Evolutionary conservation across 1,284 basidiomycete species (phyloP).

Genomic region (Gomphus bonarii): DNA sequence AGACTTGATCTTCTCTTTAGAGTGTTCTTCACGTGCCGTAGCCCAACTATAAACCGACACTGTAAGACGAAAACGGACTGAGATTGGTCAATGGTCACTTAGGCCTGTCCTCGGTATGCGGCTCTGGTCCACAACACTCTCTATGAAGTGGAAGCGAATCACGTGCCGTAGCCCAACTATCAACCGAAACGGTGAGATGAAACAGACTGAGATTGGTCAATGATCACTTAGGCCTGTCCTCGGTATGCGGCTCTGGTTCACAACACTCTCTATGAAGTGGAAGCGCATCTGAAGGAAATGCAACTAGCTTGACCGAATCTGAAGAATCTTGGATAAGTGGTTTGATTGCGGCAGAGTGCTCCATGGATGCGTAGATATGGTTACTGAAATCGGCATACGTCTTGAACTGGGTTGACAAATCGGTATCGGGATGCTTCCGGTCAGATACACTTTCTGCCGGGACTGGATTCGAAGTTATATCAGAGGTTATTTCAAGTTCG

Average conservation of each 20-base stretch:
- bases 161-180: conserved; percentile 8
- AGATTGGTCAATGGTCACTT: not conserved
- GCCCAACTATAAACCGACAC: not conserved
- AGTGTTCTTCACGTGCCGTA: not conserved
- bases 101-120: not conserved
- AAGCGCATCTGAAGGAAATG: not conserved
- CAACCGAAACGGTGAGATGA: not conserved
- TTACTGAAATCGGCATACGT: conserved; percentile 6
- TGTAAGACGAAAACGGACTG: not conserved
- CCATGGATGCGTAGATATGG: not conserved
- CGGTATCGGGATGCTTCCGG: not conserved
- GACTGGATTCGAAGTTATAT: not conserved
- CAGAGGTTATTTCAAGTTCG: not conserved
- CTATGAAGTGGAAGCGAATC: not conserved
- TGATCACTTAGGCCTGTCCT: not conserved
- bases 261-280: not conserved
- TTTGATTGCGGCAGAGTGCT: not conserved
- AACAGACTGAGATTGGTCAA: not conserved
- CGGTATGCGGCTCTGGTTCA: not conserved
- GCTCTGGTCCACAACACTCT: not conserved
- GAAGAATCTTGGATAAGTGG: not conserved
- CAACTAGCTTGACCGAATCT: not conserved
- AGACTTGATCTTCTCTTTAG: not conserved
- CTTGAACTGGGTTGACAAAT: not conserved
- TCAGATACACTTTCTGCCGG: not conserved